Evolutionary conservation across 1,139 yeast species (phyloP).

Genomic region (Candida sanyaensis): DNA sequence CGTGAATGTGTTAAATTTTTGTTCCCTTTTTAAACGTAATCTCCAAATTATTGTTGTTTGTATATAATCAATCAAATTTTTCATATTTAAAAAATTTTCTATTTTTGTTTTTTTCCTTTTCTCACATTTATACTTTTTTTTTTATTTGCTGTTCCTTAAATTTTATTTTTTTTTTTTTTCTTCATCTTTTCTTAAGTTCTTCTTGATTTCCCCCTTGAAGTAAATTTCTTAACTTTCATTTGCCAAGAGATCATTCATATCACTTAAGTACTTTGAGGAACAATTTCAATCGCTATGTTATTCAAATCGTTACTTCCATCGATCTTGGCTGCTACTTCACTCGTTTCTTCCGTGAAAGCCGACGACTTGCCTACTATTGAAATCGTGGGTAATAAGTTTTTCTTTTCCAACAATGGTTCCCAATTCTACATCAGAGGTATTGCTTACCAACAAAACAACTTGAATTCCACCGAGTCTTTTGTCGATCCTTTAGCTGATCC

Average conservation of each 20-base stretch:
- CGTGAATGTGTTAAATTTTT: no score
- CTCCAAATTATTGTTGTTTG: no score
- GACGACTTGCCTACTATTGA: constrained; percentile 36
- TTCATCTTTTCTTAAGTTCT: background rate
- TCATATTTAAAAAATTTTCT: background rate
- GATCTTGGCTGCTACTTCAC: constrained; percentile 23
- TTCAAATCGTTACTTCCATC: constrained; percentile 37
- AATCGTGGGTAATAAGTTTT: constrained; percentile 48
- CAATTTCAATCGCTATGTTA: constrained; percentile 30
- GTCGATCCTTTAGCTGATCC: constrained; percentile 75
- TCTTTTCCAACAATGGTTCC: constrained; percentile 45
- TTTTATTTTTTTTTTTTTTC: no score
- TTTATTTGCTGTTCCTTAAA: background rate
- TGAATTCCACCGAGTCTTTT: constrained; percentile 48
- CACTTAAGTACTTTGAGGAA: background rate
- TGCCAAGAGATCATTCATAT: background rate
- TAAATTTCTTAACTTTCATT: background rate
- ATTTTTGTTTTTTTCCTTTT: background rate
- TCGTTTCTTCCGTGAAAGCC: constrained; percentile 13
- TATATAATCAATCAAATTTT: background rate
- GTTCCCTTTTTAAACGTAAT: no score
- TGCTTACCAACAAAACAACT: constrained; percentile 48
- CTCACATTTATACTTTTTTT: background rate
- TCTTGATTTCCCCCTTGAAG: background rate
- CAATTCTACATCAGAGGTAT: constrained; percentile 48